phyloP scores from a whole-genome alignment of 768 basidiomycete genomes.

The Boletellus emodensis region DNA sequence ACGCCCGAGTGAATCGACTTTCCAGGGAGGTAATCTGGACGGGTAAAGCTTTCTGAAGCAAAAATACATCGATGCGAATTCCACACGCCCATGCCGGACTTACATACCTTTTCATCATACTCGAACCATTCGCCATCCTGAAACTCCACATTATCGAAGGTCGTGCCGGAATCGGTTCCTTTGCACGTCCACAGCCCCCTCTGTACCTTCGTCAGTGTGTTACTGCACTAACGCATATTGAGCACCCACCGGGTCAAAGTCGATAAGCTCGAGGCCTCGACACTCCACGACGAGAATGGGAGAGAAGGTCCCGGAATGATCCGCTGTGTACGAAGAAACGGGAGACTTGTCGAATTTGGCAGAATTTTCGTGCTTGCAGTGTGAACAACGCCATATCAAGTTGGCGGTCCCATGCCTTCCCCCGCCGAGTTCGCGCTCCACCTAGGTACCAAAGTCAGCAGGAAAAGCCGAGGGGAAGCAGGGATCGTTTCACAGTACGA shows the following conservation, averaged over 20 bases:
- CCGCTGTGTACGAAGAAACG: constrained; percentile 53
- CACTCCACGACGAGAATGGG: constrained; percentile 77
- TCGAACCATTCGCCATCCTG: constrained; percentile 65
- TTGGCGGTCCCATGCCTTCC: constrained; percentile 67
- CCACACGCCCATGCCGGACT: too few relatives aligned
- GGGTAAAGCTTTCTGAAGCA: constrained; percentile 50
- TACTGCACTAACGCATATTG: background rate
- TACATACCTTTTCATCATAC: constrained; percentile 82
- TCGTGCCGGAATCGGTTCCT: constrained; percentile 51
- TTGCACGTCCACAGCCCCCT: constrained; percentile 70
- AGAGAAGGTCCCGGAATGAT: constrained; percentile 56
- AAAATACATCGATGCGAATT: background rate
- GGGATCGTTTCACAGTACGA: constrained; percentile 44
- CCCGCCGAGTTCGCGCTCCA: constrained; percentile 60
- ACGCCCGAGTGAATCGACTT: constrained; percentile 66
- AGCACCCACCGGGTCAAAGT: constrained; percentile 66
- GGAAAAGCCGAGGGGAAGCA: background rate
- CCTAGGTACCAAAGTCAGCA: constrained; percentile 38
- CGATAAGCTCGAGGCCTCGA: constrained; percentile 78
- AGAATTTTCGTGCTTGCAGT: constrained; percentile 77
- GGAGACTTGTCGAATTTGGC: constrained; percentile 67
- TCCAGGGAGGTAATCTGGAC: constrained; percentile 69
- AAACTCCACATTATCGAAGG: constrained; percentile 61
- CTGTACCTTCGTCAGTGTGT: constrained; percentile 35
- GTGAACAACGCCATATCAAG: constrained; percentile 77